Conservation (phyloP, 2,329 filamentous ascomycete species). For the Phaeosphaeria sp. region DNA sequence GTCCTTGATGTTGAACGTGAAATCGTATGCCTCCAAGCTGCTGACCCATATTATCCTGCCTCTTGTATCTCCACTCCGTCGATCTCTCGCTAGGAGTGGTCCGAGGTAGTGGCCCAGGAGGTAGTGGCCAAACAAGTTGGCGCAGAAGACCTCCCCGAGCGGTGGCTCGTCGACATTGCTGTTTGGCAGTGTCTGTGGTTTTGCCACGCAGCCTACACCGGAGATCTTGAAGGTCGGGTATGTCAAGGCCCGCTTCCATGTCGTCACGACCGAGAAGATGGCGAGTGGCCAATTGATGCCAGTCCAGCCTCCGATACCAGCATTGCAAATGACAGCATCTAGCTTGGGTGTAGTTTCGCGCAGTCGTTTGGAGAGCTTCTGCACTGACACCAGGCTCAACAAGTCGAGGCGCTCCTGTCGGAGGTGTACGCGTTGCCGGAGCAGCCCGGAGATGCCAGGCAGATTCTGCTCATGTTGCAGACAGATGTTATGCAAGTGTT, state of each 20-base stretch:
- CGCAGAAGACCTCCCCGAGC: conserved; percentile 83
- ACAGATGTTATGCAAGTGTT: conserved; percentile 63
- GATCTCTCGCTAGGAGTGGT: conserved; percentile 69
- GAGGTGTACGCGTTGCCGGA: conserved; percentile 57
- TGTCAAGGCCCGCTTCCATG: conserved; percentile 72
- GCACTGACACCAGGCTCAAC: conserved; percentile 61
- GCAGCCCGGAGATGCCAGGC: conserved; percentile 49
- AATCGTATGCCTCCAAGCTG: conserved; percentile 73
- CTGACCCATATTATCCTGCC: conserved; percentile 87
- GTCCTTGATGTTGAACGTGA: conserved; percentile 70
- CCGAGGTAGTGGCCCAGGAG: conserved; percentile 81
- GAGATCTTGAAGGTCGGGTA: conserved; percentile 81
- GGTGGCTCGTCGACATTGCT: conserved; percentile 57
- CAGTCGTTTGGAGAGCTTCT: conserved; percentile 60
- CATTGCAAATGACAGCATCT: conserved; percentile 83
- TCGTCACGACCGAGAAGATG: conserved; percentile 63
- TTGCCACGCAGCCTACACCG: conserved; percentile 61
- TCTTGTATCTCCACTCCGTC: conserved; percentile 42
- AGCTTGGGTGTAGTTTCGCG: conserved; percentile 70
- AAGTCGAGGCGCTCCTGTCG: conserved; percentile 66
- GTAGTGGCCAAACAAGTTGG: conserved; percentile 96
- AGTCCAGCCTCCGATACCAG: conserved; percentile 85
- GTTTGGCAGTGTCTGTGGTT: conserved; percentile 56
- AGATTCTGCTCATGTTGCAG: conserved; percentile 44
- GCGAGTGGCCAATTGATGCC: conserved; percentile 75